Base-by-base conservation (phyloP, 805 yeast genomes). In the Metschnikowia lunata region DNA sequence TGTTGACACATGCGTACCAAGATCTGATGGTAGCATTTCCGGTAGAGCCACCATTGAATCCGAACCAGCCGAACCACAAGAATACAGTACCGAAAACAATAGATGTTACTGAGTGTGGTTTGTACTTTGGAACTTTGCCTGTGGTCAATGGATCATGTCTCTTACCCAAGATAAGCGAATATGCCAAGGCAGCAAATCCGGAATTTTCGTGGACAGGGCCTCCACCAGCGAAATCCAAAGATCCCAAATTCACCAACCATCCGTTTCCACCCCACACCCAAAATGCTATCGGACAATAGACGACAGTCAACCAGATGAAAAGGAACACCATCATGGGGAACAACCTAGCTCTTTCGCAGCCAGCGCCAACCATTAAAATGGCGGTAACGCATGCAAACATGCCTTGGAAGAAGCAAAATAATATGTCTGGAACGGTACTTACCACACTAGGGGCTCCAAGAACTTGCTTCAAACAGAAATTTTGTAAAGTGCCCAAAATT, bases 31-130 rank as follows among this genome's bases (percentile, higher is more conserved):
- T 70, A 31, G 97, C 87, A 62, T 88, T 85, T 66, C 97, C 97
- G 40, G 97, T 86, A 38, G 97, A 88, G 58, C 98, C 98, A 67
- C 97, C 97, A 77, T 93, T 93, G 81, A 93, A 93, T 34, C 97
- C 97, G 60, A 89, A 89, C 99, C 99, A 93, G 31, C 98, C 99
- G 59, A 93, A 89, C 97, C 97, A 91, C 56, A 93, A 78, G 73
- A 93, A 86, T 10, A 88, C 84, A 15, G 97, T 89, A 43, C 99
- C 99, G 46, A 93, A 69, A 13, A 90, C 97, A 46, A 89, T 88
- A 37, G 89, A 79, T 8, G 95, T 79, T 32, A 91, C 96, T 18
- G 93, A 85, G 64, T 91, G 97, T 34, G 99, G 98, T 69, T 82
- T 88, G 73, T 89, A 90, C 63, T 85, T 85, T 50, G 97, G 97